phyloP scores from a whole-genome alignment of 768 basidiomycete species.

The Mycena venus region DNA sequence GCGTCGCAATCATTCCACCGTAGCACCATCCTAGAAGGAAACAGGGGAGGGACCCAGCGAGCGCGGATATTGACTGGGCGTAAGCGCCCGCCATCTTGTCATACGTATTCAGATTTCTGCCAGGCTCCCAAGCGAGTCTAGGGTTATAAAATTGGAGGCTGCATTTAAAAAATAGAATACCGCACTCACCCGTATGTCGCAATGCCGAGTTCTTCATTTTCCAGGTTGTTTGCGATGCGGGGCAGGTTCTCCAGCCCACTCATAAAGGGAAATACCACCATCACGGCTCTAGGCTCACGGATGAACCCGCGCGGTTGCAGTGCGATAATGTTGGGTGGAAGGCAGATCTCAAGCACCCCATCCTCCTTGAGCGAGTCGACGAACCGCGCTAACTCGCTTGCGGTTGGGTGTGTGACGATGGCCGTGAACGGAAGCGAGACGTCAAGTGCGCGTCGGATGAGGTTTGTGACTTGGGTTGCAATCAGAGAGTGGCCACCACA shows the following conservation, averaged over 20 bases:
- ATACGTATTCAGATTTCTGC: background rate
- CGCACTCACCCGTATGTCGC: constrained; percentile 14
- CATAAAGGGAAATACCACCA: constrained; percentile 16
- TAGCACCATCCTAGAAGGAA: constrained; percentile 23
- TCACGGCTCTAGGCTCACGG: constrained; percentile 2
- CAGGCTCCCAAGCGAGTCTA: background rate
- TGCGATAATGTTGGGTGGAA: background rate
- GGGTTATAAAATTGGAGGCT: too few relatives aligned
- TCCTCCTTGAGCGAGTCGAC: background rate
- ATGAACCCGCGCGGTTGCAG: constrained; percentile 7
- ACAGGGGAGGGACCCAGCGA: constrained; percentile 15
- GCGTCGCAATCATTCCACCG: constrained; percentile 10
- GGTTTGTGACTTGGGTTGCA: constrained; percentile 13
- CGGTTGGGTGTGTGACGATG: constrained; percentile 14
- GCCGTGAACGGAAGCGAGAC: constrained; percentile 21
- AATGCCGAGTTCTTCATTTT: constrained; percentile 12
- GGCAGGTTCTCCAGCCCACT: constrained; percentile 1
- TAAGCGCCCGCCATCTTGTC: constrained; percentile 5
- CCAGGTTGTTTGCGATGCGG: constrained; percentile 11
- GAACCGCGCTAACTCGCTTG: constrained; percentile 14
- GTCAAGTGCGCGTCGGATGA: constrained; percentile 6
- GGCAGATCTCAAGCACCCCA: background rate
- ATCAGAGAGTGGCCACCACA: constrained; percentile 13
- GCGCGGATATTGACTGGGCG: constrained; percentile 1
- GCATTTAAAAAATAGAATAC: too few relatives aligned